Evolutionary conservation across 148 eudicot species (phyloP).

Genomic region (Rhododendron griersonianum): DNA sequence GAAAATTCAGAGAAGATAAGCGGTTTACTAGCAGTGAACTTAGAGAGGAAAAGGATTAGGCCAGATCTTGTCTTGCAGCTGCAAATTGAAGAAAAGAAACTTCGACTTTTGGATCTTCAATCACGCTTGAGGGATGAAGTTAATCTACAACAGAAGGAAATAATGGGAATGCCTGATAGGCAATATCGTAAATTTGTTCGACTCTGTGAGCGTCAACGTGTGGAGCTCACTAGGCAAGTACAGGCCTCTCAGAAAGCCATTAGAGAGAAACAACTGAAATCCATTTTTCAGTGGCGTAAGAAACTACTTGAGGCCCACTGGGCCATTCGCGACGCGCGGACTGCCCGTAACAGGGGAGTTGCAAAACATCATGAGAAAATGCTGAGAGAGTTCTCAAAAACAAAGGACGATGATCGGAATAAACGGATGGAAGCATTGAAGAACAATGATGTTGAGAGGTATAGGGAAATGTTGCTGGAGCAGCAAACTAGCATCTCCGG

Average conservation of each 20-base stretch:
- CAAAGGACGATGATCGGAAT: constrained; percentile 79
- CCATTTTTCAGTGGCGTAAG: constrained; percentile 94
- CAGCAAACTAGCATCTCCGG: constrained; percentile 91
- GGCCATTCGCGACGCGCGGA: constrained; percentile 93
- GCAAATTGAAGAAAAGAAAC: constrained; percentile 92
- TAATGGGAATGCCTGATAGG: constrained; percentile 93
- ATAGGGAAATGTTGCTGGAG: constrained; percentile 92
- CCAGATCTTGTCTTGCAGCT: constrained; percentile 83
- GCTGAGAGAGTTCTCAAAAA: constrained; percentile 95
- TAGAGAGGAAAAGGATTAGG: constrained; percentile 88
- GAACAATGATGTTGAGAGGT: constrained; percentile 96
- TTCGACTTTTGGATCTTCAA: constrained; percentile 70
- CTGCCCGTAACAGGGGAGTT: constrained; percentile 93
- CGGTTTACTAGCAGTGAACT: constrained; percentile 63
- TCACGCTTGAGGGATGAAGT: constrained; percentile 80
- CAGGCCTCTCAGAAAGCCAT: constrained; percentile 84
- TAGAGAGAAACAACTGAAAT: constrained; percentile 90
- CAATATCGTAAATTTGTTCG: constrained; percentile 90
- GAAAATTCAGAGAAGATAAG: constrained; percentile 73
- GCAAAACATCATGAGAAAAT: constrained; percentile 94
- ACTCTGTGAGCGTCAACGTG: constrained; percentile 82
- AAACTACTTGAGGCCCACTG: constrained; percentile 95
- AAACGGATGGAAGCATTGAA: constrained; percentile 97
- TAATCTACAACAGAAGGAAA: constrained; percentile 91
- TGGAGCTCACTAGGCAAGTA: constrained; percentile 80